Evolutionary conservation across 345 rosid species (phyloP), one percentile per base, ranked within the genome.

Genomic region (Eucalyptus erythrocorys): DNA sequence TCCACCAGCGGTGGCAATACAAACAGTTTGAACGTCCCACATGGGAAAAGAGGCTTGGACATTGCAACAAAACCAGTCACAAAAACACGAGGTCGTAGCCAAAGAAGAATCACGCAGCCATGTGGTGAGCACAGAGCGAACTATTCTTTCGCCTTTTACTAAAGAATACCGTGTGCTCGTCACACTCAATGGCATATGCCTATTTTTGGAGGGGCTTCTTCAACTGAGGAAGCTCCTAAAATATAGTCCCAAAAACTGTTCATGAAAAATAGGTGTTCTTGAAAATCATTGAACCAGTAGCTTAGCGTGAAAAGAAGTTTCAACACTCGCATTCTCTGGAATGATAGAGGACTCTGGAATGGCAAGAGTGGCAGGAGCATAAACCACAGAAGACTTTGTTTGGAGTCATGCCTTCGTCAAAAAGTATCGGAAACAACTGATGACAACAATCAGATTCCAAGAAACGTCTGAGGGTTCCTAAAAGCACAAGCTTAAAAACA

Each of bases 61-160:
- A 64, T 64, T 32, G 37, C 10, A 64, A 15, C 76, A 64, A 64
- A 15, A 19, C 37, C 37, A 64, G 37, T 13, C 0, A 64, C 3
- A 64, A 64, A 61, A 30, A 64, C 10, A 64, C 7, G 71, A 64
- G 71, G 17, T 64, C 19, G 9, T 3, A 0, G 3, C 3, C 0
- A 0, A 0, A 27, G 0, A 76, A 2, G 0, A 3, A 12, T 7
- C 55, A 89, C 87, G 91, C 92, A 91, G 92, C 91, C 92, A 82
- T 43, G 92, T 88, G 85, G 50, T 88, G 90, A 86, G 91, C 89
- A 89, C 94, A 93, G 1, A 91, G 93, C 93, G 92, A 91, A 92
- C 93, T 92, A 92, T 92, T 93, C 93, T 91, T 91, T 92, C 93
- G 93, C 94, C 93, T 93, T 93, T 90, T 93, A 91, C 93, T 92